phyloP scores from a whole-genome alignment of 1,139 yeast species.

The Lipomyces yarrowii region DNA sequence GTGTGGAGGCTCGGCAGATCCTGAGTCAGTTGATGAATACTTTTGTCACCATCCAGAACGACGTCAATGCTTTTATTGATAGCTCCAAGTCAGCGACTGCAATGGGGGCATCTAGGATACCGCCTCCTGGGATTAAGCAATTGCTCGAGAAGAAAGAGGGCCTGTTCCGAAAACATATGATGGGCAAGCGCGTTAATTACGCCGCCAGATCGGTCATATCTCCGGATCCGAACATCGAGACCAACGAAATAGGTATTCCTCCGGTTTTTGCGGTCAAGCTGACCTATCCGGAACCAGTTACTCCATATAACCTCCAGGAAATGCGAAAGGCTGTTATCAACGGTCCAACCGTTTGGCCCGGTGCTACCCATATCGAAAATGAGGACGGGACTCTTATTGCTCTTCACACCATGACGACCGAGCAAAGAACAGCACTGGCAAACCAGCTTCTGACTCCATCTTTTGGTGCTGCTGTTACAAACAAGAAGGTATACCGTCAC shows the following conservation, averaged over 20 bases:
- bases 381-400: slow-evolving; percentile 92
- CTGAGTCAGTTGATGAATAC: slow-evolving; percentile 93
- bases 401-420: slow-evolving; percentile 83
- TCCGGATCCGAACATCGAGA: slow-evolving; percentile 97
- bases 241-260: slow-evolving; percentile 98
- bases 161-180: slow-evolving; percentile 96
- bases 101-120: slow-evolving; percentile 60
- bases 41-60: slow-evolving; percentile 91
- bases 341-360: slow-evolving; percentile 99
- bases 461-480: slow-evolving; percentile 53
- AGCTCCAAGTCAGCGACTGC: slow-evolving; percentile 81
- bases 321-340: slow-evolving; percentile 93
- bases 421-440: slow-evolving; percentile 95
- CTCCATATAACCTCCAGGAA: slow-evolving; percentile 88
- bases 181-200: slow-evolving; percentile 99
- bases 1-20: slow-evolving; percentile 71
- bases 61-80: slow-evolving; percentile 91
- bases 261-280: slow-evolving; percentile 95
- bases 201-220: slow-evolving; percentile 99
- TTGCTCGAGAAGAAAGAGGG: slow-evolving; percentile 99
- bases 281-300: slow-evolving; percentile 98
- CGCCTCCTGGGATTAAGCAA: slow-evolving; percentile 95
- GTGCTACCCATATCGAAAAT: slow-evolving; percentile 93
- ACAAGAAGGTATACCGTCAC: slow-evolving; percentile 93
- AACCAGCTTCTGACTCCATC: slow-evolving; percentile 92